Percentiles rank a stretch among this genome's conserved stretches.
Evolutionary conservation across 768 basidiomycete species (phyloP).

Genomic region (Paxillus ammoniavirescens): DNA sequence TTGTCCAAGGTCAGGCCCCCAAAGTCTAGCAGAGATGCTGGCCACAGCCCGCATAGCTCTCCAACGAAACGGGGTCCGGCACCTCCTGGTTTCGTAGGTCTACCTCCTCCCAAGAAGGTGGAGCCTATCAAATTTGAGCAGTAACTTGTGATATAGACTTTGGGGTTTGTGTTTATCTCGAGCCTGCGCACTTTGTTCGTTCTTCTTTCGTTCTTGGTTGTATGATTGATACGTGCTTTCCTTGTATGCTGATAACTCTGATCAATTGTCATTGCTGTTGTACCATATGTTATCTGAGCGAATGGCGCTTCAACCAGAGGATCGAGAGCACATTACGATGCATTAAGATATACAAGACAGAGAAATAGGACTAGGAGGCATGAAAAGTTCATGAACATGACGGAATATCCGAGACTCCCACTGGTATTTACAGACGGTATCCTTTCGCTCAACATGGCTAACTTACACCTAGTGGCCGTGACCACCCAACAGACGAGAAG

Average conservation of each 20-base stretch:
- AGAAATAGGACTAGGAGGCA: slow-evolving; percentile 6
- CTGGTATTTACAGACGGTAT: background rate
- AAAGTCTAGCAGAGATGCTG: slow-evolving; percentile 11
- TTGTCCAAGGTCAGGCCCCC: slow-evolving; percentile 44
- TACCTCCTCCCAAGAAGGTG: slow-evolving; percentile 43
- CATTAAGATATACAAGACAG: slow-evolving; percentile 13
- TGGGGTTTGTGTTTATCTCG: background rate
- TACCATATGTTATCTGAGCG: slow-evolving; percentile 13
- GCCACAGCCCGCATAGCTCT: slow-evolving; percentile 18
- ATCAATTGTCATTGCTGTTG: slow-evolving; percentile 13
- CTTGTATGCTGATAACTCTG: slow-evolving; percentile 13
- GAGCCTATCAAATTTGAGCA: slow-evolving; percentile 45
- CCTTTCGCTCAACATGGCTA: background rate
- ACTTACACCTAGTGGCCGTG: slow-evolving; percentile 16
- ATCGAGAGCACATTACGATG: slow-evolving; percentile 11
- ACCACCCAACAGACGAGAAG: slow-evolving; percentile 32
- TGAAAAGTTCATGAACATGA: slow-evolving; percentile 5
- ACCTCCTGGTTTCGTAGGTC: slow-evolving; percentile 15
- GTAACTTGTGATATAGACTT: background rate
- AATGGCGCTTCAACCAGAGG: slow-evolving; percentile 1
- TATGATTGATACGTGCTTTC: slow-evolving; percentile 4
- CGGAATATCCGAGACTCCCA: background rate
- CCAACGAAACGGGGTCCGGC: slow-evolving; percentile 22
- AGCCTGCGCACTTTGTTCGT: background rate
- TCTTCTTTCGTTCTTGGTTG: slow-evolving; percentile 5